Percentiles rank a stretch among this genome's conserved stretches.
phyloP scores from a whole-genome alignment of 2,329 filamentous ascomycete species.

The Alternaria longipes region DNA sequence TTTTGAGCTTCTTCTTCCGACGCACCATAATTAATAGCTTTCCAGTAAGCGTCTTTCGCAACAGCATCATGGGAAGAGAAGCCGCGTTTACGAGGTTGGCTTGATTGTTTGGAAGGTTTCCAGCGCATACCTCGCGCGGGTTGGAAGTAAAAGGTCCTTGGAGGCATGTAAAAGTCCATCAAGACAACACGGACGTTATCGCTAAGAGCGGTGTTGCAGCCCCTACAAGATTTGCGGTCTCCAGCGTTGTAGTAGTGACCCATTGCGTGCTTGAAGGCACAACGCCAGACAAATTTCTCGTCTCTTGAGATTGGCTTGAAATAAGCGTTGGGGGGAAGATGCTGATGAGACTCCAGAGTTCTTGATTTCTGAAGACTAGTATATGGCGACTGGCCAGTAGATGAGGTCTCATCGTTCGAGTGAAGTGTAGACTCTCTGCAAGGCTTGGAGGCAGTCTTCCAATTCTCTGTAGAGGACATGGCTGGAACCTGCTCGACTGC shows the following conservation, averaged over 20 bases:
- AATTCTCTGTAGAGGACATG: neutral
- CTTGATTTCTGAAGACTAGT: slow-evolving; percentile 26
- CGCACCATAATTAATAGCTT: slow-evolving; percentile 17
- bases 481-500: neutral
- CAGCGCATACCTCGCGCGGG: slow-evolving; percentile 25
- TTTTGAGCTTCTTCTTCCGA: slow-evolving; percentile 23
- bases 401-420: neutral
- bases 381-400: neutral
- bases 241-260: slow-evolving; percentile 44
- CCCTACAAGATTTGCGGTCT: slow-evolving; percentile 32
- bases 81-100: slow-evolving; percentile 12
- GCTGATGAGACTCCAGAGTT: slow-evolving; percentile 30
- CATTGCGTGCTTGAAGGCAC: slow-evolving; percentile 36
- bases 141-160: slow-evolving; percentile 26
- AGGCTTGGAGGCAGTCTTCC: neutral
- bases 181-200: slow-evolving; percentile 11
- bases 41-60: slow-evolving; percentile 38
- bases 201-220: slow-evolving; percentile 31
- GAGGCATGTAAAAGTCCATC: slow-evolving; percentile 44
- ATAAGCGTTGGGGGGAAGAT: slow-evolving; percentile 32
- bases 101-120: slow-evolving; percentile 27
- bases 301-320: slow-evolving; percentile 19
- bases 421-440: neutral
- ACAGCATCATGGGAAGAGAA: slow-evolving; percentile 34
- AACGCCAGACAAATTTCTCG: slow-evolving; percentile 38